Evolutionary conservation across 2,329 filamentous ascomycete species (phyloP), one percentile per base, ranked within the genome.

Genomic region (Pleurostoma richardsiae): DNA sequence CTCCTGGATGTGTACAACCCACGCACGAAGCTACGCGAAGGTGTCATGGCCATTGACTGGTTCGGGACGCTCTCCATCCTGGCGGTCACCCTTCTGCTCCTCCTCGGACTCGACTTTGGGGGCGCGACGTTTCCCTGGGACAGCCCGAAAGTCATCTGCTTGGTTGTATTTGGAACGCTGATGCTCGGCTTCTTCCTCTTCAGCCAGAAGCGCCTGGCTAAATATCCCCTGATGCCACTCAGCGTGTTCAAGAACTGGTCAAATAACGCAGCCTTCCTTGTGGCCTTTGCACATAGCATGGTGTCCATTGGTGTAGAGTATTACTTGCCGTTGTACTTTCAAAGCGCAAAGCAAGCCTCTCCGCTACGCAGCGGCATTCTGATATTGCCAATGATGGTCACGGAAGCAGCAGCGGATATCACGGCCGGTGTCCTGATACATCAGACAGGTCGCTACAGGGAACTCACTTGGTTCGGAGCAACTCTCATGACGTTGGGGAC

Each of bases 261-360:
- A 2, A 83, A 79, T 38, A 60, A 77, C 6, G 81, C 81, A 1
- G 68, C 70, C 4, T 71, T 83, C 29, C 53, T 52, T 3, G 60
- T 71, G 2, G 60, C 57, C 42, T 67, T 70, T 49, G 63, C 64
- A 41, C 69, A 75, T 50, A 62, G 60, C 2, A 67, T 81, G 57
- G 76, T 79, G 29, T 83, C 83, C 59, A 82, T 85, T 28, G 77
- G 73, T 0, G 71, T 71, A 1, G 77, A 81, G 41, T 88, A 85
- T 60, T 88, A 85, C 55, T 68, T 88, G 28, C 85, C 85, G 0
- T 69, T 88, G 0, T 88, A 81, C 61, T 80, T 86, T 40, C 85
- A 89, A 57, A 74, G 79, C 3, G 83, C 80, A 0, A 72, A 80
- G 4, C 70, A 72, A 46, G 76, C 76, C 2, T 73, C 72, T 0